A percentile compares a stretch with the other conserved stretches of the same genome.
These are phyloP conservation scores for Calocybe indica DNA, from an alignment of 768 basidiomycete genomes.

Conservation along the genomic window DNA sequence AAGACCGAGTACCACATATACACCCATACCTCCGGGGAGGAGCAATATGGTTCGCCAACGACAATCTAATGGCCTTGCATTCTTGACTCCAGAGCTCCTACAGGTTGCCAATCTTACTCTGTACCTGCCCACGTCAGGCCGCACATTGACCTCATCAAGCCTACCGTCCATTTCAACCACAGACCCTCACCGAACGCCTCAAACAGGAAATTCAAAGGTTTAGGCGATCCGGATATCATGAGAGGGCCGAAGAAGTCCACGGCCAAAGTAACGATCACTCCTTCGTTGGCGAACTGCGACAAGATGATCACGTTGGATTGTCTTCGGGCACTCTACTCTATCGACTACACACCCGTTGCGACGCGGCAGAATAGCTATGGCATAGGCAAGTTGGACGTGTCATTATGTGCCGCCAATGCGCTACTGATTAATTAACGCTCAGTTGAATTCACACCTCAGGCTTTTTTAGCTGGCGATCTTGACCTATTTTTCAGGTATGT, in stretches of 20 bases:
- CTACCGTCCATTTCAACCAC: conserved; percentile 23
- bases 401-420: too few species aligned
- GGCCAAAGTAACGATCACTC: background rate
- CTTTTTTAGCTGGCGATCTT: conserved; percentile 21
- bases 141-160: conserved; percentile 28
- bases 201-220: too few species aligned
- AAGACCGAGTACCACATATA: conserved; percentile 27
- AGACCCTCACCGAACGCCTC: too few species aligned
- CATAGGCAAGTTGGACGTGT: conserved; percentile 13
- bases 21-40: conserved; percentile 19
- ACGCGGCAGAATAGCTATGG: conserved; percentile 23
- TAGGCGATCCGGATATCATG: too few species aligned
- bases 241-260: too few species aligned
- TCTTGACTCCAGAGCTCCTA: background rate
- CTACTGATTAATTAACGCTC: too few species aligned
- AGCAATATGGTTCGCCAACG: conserved; percentile 20
- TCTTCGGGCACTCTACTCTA: conserved; percentile 26
- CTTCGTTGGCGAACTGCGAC: conserved; percentile 14
- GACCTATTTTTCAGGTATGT: conserved; percentile 26
- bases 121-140: conserved; percentile 21
- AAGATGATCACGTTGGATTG: conserved; percentile 21
- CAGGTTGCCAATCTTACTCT: conserved; percentile 25
- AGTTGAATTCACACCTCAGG: too few species aligned
- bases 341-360: conserved; percentile 23
- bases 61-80: background rate